Base-by-base conservation (phyloP, 106 monocot species). In the Cymbidium sinense region DNA sequence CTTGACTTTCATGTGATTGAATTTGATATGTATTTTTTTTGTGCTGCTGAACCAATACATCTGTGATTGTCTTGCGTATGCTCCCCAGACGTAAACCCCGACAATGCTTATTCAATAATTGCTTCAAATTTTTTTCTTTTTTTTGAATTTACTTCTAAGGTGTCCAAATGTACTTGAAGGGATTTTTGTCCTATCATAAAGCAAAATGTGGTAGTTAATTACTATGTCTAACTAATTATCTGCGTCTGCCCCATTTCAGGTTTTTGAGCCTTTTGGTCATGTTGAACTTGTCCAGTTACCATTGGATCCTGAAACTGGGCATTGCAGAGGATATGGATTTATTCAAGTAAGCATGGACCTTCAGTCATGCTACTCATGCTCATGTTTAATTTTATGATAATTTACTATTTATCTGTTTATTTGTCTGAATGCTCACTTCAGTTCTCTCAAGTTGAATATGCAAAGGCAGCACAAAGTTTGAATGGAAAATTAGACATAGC, bases 321-420 rank as follows among this genome's bases (percentile, higher is more conserved):
- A 91, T n/a, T 95, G 95, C 73, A 89, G 83, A 86, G 95, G 95
- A 10, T 95, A 86, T 89, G 95, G 89, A 15, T 95, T 95, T 84
- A 79, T 95, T 44, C 95, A 95, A 76, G 95, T 86, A 62, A 82
- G 87, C 87, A 79, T 50, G 36, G 30, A 37, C 55, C 17, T 11
- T 8, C 0, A 25, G 7, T 35, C 35, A 37, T 35, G 8, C 37
- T n/a, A n/a, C n/a, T n/a, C n/a, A n/a, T n/a, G n/a, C 34, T 7
- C 0, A 39, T 37, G 1, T 39, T 71, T 71, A 37, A 13, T 71
- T 21, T 39, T 8, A 21, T 39, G 23, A 11, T n/a, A 35, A 20
- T 51, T 64, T 72, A 43, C 34, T 83, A 34, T 51, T n/a, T 76
- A 71, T 74, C 4, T 23, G 36, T 7, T 76, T 44, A 39, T 31